phyloP scores from a whole-genome alignment of 768 basidiomycete species.

The Xerocomellus dryophilus region DNA sequence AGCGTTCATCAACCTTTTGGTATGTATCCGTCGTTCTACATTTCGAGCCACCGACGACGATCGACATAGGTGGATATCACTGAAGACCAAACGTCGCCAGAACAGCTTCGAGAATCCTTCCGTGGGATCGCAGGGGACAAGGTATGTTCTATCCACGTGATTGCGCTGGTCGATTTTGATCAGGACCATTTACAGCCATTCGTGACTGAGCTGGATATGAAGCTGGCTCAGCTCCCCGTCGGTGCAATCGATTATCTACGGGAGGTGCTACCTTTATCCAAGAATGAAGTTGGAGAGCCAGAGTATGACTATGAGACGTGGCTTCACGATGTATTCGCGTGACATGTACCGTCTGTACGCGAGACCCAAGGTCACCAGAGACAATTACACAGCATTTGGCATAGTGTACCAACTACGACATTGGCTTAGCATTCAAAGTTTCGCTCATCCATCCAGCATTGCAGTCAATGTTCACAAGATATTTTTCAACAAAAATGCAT shows the following conservation, averaged over 20 bases:
- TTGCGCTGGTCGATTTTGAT: not conserved
- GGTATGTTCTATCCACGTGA: constrained; percentile 40
- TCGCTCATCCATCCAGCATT: not conserved
- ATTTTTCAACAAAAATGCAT: constrained; percentile 11
- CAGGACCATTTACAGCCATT: constrained; percentile 56
- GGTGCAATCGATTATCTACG: constrained; percentile 77
- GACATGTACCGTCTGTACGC: constrained; percentile 10
- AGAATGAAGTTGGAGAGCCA: constrained; percentile 54
- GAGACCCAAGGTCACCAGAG: not conserved
- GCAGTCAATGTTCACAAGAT: not conserved
- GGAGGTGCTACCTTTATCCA: constrained; percentile 68
- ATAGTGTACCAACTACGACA: too few relatives aligned
- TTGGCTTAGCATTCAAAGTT: not conserved
- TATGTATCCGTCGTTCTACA: constrained; percentile 33
- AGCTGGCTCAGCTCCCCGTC: constrained; percentile 74
- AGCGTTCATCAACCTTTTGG: constrained; percentile 91
- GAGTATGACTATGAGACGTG: constrained; percentile 83
- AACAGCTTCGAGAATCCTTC: constrained; percentile 92
- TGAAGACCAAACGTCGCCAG: constrained; percentile 91
- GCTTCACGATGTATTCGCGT: constrained; percentile 75
- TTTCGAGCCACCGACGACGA: not conserved
- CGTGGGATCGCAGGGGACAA: constrained; percentile 88
- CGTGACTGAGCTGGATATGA: constrained; percentile 90
- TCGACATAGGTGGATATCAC: constrained; percentile 80
- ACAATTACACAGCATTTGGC: too few relatives aligned